Evolutionary conservation across 345 rosid genomes (phyloP), one percentile per base, ranked within the genome.

Genomic region (Adansonia digitata): DNA sequence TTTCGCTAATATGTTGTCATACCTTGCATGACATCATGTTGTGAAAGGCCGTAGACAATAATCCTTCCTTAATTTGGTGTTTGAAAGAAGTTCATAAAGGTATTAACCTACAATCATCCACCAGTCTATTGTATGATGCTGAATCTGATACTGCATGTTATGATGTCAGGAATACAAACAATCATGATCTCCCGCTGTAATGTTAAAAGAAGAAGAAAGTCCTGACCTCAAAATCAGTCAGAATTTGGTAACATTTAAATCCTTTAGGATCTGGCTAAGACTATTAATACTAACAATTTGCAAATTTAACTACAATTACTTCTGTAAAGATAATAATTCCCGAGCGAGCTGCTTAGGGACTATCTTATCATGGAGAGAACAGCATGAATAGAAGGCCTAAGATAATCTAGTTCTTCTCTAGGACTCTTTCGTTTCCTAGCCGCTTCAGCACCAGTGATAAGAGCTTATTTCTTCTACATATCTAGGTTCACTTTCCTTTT

Each of bases 401-500:
- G 34, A n/a, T n/a, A 59, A 42, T 57, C 62, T 37, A 31, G 4
- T 65, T 65, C 31, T 65, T 22, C 6, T 40, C 51, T 13, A 40
- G 51, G 24, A 18, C 4, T 22, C 15, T n/a, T 55, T 43, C 43
- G 5, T 71, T 43, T 18, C 18, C 39, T 35, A 13, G 27, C 52
- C 59, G 37, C 34, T 67, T 74, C 75, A 66, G 49, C 48, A 10
- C 27, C 52, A 65, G 43, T 59, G 72, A 60, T 67, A 35, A 39
- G 66, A 62, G 63, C 43, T 45, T 34, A 26, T 55, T 22, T 52
- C 82, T 68, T 77, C 53, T 18, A 70, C 67, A 37, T 71, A 35
- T 35, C 77, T 74, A 48, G 55, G 7, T 18, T 75, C 60, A 45
- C 42, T 34, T 62, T 59, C 77, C 52, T 56, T 34, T 18, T 51